Base-by-base conservation (phyloP, 345 rosid species). In the Rubroshorea leprosula region DNA sequence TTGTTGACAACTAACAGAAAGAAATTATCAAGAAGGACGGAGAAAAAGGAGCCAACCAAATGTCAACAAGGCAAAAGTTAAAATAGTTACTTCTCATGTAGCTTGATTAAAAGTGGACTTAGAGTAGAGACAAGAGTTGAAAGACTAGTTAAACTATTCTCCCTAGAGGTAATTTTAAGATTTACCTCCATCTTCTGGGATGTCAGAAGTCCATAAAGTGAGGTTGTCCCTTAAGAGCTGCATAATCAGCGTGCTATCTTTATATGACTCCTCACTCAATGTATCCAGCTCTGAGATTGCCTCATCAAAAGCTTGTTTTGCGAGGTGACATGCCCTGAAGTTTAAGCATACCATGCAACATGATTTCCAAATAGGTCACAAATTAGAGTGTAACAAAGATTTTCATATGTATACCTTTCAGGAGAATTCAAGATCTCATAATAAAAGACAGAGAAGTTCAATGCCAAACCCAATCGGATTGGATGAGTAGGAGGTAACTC, bases 161-260 rank as follows among this genome's bases (percentile, higher is more conserved):
- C n/a, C 55, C 4, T 12, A 22, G 54, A 27, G 19, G 25, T n/a
- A 29, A 62, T 35, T 26, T 35, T 9, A 31, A 60, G 17, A 49
- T 5, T 77, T 31, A 84, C 85, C 83, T 66, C 85, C 92, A 68
- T 82, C 85, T 62, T 85, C 92, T 0, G 82, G 74, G 60, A 82
- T 78, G 71, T 82, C 86, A 61, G 88, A 78, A 53, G 92, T 80
- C 92, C 92, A 85, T 57, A 85, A 68, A 62, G 86, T 78, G 58
- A 85, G 84, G 68, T 85, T 85, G 73, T 85, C 92, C 72, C 92
- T 76, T 25, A 82, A 66, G 45, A 85, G 88, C 55, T 82, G 92
- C 92, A 85, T 76, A 51, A 85, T 85, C 65, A 85, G 69, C 35
- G 88, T 85, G 79, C 88, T 85, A 51, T 85, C 92, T 53, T 85